These are phyloP conservation scores for Albophoma yamanashiensis DNA, from an alignment of 2,329 filamentous ascomycete species.

Conservation along the genomic window DNA sequence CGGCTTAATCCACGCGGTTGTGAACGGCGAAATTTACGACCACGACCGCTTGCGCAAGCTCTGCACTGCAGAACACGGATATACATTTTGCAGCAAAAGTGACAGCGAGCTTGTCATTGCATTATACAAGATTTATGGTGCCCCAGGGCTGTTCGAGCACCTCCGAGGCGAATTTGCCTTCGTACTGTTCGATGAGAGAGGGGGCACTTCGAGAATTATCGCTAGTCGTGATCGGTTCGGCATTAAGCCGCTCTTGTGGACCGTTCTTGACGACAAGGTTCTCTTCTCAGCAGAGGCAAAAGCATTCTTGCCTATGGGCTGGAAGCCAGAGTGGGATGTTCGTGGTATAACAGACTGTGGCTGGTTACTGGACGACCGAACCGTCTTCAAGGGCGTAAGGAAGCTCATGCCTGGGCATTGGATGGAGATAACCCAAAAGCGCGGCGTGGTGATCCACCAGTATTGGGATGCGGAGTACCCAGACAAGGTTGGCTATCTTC, in stretches of 20 bases:
- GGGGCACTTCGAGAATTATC: constrained; percentile 27
- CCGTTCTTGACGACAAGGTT: constrained; percentile 25
- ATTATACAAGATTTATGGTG: constrained; percentile 37
- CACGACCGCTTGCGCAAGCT: constrained; percentile 30
- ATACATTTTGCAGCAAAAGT: constrained; percentile 32
- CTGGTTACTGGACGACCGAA: constrained; percentile 32
- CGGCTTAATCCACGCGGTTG: constrained; percentile 38
- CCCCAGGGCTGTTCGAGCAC: constrained; percentile 21
- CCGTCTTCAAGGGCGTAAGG: constrained; percentile 36
- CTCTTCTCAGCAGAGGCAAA: constrained; percentile 43
- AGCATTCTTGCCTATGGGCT: constrained; percentile 37
- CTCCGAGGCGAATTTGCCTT: constrained; percentile 45
- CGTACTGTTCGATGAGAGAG: constrained; percentile 33
- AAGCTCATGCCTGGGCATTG: constrained; percentile 33
- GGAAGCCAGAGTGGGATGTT: constrained; percentile 43
- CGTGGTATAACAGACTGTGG: constrained; percentile 28
- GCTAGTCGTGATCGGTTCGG: constrained; percentile 43
- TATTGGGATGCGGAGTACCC: constrained; percentile 45
- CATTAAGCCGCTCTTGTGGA: constrained; percentile 47
- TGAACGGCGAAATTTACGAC: constrained; percentile 51
- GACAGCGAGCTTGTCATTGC: constrained; percentile 44
- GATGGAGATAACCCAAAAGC: constrained; percentile 24
- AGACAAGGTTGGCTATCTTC: constrained; percentile 30
- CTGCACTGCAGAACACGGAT: constrained; percentile 21
- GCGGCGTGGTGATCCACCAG: constrained; percentile 22